Evolutionary conservation across 352 stramenopile species (phyloP).

Genomic region (Pythium phragmiticola): DNA sequence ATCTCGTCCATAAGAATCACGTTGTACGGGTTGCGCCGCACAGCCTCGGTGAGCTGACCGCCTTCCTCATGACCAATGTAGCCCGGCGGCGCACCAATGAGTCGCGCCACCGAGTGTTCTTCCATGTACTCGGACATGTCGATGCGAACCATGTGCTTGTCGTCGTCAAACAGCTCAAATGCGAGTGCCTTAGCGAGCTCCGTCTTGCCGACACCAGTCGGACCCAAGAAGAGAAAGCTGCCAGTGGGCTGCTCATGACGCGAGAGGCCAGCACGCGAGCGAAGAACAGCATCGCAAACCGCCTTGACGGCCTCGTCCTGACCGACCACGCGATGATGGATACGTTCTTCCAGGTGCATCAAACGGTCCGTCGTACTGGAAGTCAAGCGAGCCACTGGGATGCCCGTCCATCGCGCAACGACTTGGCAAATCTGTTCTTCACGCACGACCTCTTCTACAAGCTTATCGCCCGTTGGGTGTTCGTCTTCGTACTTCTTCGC

Average conservation of each 20-base stretch:
- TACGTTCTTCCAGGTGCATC: constrained; percentile 75
- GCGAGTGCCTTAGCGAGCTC: constrained; percentile 95
- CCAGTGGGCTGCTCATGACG: constrained; percentile 88
- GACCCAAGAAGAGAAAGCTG: constrained; percentile 96
- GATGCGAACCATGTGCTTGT: constrained; percentile 94
- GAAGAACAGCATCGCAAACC: constrained; percentile 91
- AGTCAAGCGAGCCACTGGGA: constrained; percentile 84
- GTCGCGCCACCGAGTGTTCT: constrained; percentile 90
- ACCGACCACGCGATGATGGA: constrained; percentile 92
- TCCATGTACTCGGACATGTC: constrained; percentile 99
- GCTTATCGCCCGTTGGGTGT: constrained; percentile 50
- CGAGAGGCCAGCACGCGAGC: constrained; percentile 90
- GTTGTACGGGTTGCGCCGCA: constrained; percentile 95
- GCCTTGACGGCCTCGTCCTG: constrained; percentile 92
- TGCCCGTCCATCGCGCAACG: constrained; percentile 89
- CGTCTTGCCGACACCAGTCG: constrained; percentile 96
- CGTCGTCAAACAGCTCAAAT: constrained; percentile 94
- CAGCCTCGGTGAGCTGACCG: constrained; percentile 95
- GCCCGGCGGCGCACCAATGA: constrained; percentile 95
- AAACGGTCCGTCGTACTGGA: constrained; percentile 77
- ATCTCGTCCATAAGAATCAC: constrained; percentile 98
- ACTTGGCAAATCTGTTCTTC: constrained; percentile 90
- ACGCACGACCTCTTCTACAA: constrained; percentile 86
- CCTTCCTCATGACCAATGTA: constrained; percentile 96
- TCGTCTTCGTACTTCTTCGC: constrained; percentile 69